Evolutionary conservation across 2,329 filamentous ascomycete species (phyloP).

Genomic region (Hypoxylon sp.): DNA sequence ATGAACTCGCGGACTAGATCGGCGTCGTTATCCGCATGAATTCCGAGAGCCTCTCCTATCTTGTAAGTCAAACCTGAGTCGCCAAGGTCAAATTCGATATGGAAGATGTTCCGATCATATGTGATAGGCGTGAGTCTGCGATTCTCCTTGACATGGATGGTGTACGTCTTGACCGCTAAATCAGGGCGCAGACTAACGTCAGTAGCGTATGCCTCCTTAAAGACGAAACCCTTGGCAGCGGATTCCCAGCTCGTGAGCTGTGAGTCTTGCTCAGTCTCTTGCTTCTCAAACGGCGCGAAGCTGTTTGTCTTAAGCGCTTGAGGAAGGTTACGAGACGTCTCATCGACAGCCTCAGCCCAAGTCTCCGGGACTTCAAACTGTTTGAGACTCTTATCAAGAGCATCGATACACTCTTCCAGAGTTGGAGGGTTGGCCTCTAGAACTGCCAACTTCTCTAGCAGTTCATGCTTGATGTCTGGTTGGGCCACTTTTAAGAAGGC

Average conservation of each 20-base stretch:
- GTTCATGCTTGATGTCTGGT: slow-evolving; percentile 73
- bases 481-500: slow-evolving; percentile 86
- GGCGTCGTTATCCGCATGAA: slow-evolving; percentile 94
- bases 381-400: slow-evolving; percentile 78
- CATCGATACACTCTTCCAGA: slow-evolving; percentile 72
- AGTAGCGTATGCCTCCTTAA: slow-evolving; percentile 94
- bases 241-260: slow-evolving; percentile 82
- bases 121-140: slow-evolving; percentile 87
- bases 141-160: slow-evolving; percentile 94
- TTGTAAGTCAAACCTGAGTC: slow-evolving; percentile 93
- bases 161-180: slow-evolving; percentile 85
- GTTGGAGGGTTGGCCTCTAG: slow-evolving; percentile 68
- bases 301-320: slow-evolving; percentile 81
- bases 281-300: slow-evolving; percentile 85
- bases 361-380: slow-evolving; percentile 81
- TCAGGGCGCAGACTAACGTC: slow-evolving; percentile 84
- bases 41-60: slow-evolving; percentile 96
- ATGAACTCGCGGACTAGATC: slow-evolving; percentile 87
- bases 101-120: slow-evolving; percentile 99
- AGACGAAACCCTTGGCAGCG: slow-evolving; percentile 87
- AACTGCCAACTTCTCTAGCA: slow-evolving; percentile 75
- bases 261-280: slow-evolving; percentile 76
- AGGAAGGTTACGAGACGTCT: slow-evolving; percentile 69
- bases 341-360: slow-evolving; percentile 81
- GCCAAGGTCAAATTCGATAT: slow-evolving; percentile 98